phyloP scores from a whole-genome alignment of 139 green algal genomes.

The Tetratostichococcus sp. region DNA sequence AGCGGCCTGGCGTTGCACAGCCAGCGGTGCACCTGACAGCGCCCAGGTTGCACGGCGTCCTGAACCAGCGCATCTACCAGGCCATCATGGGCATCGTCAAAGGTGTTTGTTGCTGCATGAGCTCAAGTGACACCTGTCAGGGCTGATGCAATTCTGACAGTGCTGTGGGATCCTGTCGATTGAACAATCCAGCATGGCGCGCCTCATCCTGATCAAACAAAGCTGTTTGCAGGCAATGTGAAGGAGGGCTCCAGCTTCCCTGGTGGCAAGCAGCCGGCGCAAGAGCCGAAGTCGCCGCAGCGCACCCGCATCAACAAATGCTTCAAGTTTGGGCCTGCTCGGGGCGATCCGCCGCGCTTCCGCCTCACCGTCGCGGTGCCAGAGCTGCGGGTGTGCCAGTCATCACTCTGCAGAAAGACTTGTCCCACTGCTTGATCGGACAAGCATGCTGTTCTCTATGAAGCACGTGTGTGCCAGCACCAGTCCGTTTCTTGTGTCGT shows the following conservation, averaged over 20 bases:
- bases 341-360: slow-evolving; percentile 25
- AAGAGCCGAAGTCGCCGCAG: background rate
- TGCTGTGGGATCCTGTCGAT: too few species aligned
- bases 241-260: slow-evolving; percentile 18
- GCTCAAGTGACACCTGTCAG: too few species aligned
- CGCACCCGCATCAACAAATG: slow-evolving; percentile 31
- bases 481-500: too few species aligned
- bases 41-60: slow-evolving; percentile 8
- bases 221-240: slow-evolving; percentile 33
- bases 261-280: background rate
- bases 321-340: slow-evolving; percentile 41
- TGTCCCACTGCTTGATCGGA: too few species aligned
- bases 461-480: too few species aligned
- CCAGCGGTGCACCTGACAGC: slow-evolving; percentile 42
- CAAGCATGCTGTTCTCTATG: background rate
- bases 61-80: slow-evolving; percentile 39
- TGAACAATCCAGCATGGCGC: too few species aligned
- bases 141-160: too few species aligned
- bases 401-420: too few species aligned
- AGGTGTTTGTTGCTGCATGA: background rate
- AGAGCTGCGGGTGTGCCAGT: slow-evolving; percentile 16
- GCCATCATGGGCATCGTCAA: slow-evolving; percentile 16
- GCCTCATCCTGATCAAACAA: too few species aligned
- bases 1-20: slow-evolving; percentile 2
- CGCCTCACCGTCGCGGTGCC: slow-evolving; percentile 33